These are phyloP conservation scores for Oryza glaberrima DNA, from an alignment of 176 grass and related monocot species.

Conservation along the genomic window DNA sequence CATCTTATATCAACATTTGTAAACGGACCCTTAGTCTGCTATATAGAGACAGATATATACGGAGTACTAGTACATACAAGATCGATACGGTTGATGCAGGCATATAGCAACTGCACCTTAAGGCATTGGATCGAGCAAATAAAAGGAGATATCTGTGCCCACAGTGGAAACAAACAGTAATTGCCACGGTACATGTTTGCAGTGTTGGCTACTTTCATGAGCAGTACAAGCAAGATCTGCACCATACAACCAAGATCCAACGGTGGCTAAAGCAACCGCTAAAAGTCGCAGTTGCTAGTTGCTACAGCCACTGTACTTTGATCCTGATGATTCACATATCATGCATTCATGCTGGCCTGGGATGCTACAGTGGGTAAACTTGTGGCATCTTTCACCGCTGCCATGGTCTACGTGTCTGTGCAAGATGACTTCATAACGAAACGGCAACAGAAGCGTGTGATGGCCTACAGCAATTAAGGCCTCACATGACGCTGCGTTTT, in stretches of 20 bases:
- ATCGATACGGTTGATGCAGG: too few species aligned
- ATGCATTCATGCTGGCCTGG: not conserved
- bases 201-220: not conserved
- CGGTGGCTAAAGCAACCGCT: not conserved
- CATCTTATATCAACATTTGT: too few species aligned
- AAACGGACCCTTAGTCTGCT: too few species aligned
- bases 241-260: not conserved
- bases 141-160: too few species aligned
- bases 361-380: not conserved
- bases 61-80: too few species aligned
- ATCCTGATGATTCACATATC: too few species aligned
- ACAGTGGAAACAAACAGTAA: not conserved
- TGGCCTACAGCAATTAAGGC: slow-evolving; percentile 18
- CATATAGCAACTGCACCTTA: not conserved
- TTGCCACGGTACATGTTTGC: not conserved
- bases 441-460: not conserved
- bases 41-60: not conserved
- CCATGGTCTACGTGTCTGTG: not conserved
- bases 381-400: not conserved
- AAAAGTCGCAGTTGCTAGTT: not conserved
- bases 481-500: slow-evolving; percentile 26
- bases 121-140: not conserved
- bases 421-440: not conserved
- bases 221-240: not conserved
- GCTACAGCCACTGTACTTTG: not conserved